Percentiles rank a stretch among this genome's conserved stretches.
Conservation (phyloP, 1,139 yeast genomes). For the Scheffersomyces quercinus region DNA sequence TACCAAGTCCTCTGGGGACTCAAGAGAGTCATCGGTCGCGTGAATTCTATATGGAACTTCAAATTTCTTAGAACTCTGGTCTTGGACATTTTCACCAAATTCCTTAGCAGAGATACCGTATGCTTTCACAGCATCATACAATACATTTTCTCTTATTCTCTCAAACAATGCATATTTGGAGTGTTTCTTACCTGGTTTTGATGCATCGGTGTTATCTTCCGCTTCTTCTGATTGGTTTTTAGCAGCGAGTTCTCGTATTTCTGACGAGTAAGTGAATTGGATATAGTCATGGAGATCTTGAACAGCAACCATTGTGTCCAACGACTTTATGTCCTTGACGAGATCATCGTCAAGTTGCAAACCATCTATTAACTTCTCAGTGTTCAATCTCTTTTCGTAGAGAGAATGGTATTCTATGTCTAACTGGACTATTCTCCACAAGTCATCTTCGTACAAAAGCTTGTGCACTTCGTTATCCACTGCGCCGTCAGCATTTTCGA, state of each 20-base stretch:
- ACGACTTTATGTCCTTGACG: slow-evolving; percentile 56
- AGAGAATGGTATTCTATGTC: slow-evolving; percentile 90
- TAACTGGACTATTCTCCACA: slow-evolving; percentile 86
- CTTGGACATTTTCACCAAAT: slow-evolving; percentile 80
- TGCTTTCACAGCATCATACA: slow-evolving; percentile 69
- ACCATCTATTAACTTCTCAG: slow-evolving; percentile 56
- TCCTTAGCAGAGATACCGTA: slow-evolving; percentile 79
- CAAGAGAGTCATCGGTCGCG: slow-evolving; percentile 70
- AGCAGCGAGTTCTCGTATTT: slow-evolving; percentile 50
- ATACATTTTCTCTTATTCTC: slow-evolving; percentile 65
- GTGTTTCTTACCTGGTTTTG: slow-evolving; percentile 53
- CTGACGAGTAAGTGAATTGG: slow-evolving; percentile 76
- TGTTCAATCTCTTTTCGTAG: slow-evolving; percentile 69
- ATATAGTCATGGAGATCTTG: slow-evolving; percentile 88
- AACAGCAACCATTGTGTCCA: slow-evolving; percentile 71
- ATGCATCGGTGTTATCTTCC: slow-evolving; percentile 17
- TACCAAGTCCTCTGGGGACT: slow-evolving; percentile 65
- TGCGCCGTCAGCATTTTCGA: slow-evolving; percentile 45
- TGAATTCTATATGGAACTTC: slow-evolving; percentile 63
- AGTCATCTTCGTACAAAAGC: slow-evolving; percentile 74
- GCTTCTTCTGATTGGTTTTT: slow-evolving; percentile 20
- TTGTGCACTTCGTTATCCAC: slow-evolving; percentile 47
- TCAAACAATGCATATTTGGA: slow-evolving; percentile 75
- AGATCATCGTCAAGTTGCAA: slow-evolving; percentile 59
- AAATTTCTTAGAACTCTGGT: slow-evolving; percentile 50